A percentile compares a stretch with the other conserved stretches of the same genome.
Evolutionary conservation across 768 basidiomycete genomes (phyloP).

Genomic region (Russula dissimulans): DNA sequence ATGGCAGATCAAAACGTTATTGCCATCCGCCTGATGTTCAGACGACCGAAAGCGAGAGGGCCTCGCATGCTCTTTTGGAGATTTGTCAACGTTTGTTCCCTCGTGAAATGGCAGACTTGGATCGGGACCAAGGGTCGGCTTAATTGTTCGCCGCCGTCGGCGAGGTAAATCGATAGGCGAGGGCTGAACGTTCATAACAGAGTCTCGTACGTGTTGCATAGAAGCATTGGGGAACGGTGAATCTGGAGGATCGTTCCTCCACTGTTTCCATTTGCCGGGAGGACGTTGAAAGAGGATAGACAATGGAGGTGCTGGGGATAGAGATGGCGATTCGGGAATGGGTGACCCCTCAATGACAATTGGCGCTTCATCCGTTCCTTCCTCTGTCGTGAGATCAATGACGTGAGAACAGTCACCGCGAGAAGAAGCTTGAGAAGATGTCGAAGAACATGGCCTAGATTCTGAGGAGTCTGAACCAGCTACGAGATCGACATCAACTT

Average conservation of each 20-base stretch:
- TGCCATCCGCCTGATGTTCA: background rate
- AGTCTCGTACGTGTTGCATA: conserved; percentile 13
- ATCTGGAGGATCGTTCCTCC: background rate
- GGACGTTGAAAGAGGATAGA: background rate
- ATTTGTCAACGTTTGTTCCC: background rate
- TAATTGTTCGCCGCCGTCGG: background rate
- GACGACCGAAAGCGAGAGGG: background rate
- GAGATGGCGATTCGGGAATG: background rate
- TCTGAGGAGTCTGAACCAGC: background rate
- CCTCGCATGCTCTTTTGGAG: background rate
- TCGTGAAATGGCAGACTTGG: background rate
- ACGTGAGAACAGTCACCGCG: background rate
- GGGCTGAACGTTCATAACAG: background rate
- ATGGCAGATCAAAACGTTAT: background rate
- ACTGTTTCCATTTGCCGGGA: background rate
- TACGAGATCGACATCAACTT: background rate
- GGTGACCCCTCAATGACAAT: conserved; percentile 15
- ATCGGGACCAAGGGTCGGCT: background rate
- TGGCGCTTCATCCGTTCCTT: conserved; percentile 3
- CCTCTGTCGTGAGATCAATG: conserved; percentile 15
- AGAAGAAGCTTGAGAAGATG: background rate
- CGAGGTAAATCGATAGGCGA: background rate
- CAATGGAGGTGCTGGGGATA: background rate
- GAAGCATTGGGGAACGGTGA: conserved; percentile 12
- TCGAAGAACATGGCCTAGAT: background rate